Percentiles rank a stretch among this genome's conserved stretches.
Evolutionary conservation across 2,329 filamentous ascomycete species (phyloP).

Genomic region (Uncinocarpus reesii): DNA sequence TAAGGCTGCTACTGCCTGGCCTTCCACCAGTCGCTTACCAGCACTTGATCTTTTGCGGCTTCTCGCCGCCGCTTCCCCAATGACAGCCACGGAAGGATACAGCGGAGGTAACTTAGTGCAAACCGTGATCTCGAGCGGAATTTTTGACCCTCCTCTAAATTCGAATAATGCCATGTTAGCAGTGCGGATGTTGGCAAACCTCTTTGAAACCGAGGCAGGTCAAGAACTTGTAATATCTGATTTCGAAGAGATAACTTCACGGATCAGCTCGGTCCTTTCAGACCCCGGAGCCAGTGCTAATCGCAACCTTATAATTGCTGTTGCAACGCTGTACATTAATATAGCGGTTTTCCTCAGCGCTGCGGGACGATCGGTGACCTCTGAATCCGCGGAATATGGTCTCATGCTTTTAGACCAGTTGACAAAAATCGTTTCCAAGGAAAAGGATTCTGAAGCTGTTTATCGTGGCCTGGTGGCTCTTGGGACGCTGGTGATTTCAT

Average conservation of each 20-base stretch:
- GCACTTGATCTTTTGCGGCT: constrained; percentile 82
- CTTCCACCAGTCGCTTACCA: constrained; percentile 66
- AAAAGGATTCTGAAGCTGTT: constrained; percentile 69
- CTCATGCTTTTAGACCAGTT: constrained; percentile 52
- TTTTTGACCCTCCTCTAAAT: constrained; percentile 52
- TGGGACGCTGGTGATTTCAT: constrained; percentile 58
- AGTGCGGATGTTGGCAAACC: constrained; percentile 67
- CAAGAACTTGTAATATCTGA: constrained; percentile 51
- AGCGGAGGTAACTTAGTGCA: constrained; percentile 49
- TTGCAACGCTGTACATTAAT: constrained; percentile 76
- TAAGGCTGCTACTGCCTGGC: constrained; percentile 68
- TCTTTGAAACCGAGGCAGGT: constrained; percentile 67
- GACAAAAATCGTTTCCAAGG: constrained; percentile 51
- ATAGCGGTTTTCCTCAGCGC: constrained; percentile 61
- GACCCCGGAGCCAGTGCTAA: constrained; percentile 46
- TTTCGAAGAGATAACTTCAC: constrained; percentile 51
- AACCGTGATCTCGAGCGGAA: constrained; percentile 47
- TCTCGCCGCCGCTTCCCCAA: constrained; percentile 56
- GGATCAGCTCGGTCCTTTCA: constrained; percentile 52
- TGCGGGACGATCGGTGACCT: constrained; percentile 30
- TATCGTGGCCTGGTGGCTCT: constrained; percentile 74
- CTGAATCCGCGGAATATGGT: constrained; percentile 39
- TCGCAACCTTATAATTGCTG: constrained; percentile 70
- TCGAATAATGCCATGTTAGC: constrained; percentile 84
- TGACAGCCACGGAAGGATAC: constrained; percentile 52